phyloP scores from a whole-genome alignment of 192 early-diverging fungal species.

The Umbelopsis sp. region DNA sequence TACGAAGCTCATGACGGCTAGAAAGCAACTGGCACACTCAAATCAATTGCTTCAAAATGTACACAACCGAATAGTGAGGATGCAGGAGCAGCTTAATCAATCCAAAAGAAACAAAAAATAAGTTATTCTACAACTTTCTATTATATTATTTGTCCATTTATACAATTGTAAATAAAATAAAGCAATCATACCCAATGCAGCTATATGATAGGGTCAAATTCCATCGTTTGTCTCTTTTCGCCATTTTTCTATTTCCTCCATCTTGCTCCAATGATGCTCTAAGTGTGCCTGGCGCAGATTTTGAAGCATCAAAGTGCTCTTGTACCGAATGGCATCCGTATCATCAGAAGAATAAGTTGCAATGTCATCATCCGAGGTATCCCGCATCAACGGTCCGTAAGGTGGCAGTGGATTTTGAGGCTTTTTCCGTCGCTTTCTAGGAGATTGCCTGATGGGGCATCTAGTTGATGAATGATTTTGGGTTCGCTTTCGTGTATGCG shows the following conservation, averaged over 20 bases:
- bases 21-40: conserved; percentile 46
- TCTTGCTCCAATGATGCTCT: neutral
- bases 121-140: neutral
- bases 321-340: neutral
- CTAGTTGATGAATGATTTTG: neutral
- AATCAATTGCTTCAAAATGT: conserved; percentile 49
- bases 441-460: neutral
- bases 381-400: neutral
- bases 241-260: neutral
- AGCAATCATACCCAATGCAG: neutral
- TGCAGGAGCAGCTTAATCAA: conserved; percentile 40
- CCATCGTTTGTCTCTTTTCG: neutral
- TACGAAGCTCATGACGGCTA: conserved; percentile 48
- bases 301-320: neutral
- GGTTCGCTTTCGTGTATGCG: neutral
- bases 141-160: neutral
- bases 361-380: conserved; percentile 1
- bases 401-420: neutral
- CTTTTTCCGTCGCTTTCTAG: conserved; percentile 1
- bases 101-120: neutral
- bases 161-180: neutral
- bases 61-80: conserved; percentile 44
- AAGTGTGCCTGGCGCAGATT: neutral
- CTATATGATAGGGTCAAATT: neutral
- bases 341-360: conserved; percentile 6